These are phyloP conservation scores for Cyclotella cryptica DNA, from an alignment of 108 stramenopile genomes.

Conservation along the genomic window DNA sequence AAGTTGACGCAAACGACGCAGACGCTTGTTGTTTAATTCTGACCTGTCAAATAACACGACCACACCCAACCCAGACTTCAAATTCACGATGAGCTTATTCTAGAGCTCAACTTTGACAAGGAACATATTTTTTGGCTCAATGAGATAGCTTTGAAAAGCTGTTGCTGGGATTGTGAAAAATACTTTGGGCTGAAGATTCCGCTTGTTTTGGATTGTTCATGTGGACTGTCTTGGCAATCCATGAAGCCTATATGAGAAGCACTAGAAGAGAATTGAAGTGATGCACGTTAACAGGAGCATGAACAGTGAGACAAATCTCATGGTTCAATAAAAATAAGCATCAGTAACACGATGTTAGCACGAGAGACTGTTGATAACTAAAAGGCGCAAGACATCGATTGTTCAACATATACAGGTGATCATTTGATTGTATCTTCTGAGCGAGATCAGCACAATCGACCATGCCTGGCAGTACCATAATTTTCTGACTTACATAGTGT, in stretches of 20 bases:
- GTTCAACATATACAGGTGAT: too few relatives aligned
- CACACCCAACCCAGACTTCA: slow-evolving; percentile 35
- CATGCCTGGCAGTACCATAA: too few relatives aligned
- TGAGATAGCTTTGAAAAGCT: slow-evolving; percentile 41
- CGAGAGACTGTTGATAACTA: too few relatives aligned
- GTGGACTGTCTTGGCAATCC: slow-evolving; percentile 4
- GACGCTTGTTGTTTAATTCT: background rate
- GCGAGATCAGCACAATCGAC: too few relatives aligned
- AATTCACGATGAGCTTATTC: slow-evolving; percentile 68
- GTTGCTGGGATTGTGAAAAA: slow-evolving; percentile 48
- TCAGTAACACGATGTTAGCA: too few relatives aligned
- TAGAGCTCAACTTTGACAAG: slow-evolving; percentile 47
- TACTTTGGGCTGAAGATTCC: slow-evolving; percentile 41
- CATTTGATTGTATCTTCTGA: too few relatives aligned
- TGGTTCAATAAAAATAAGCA: too few relatives aligned
- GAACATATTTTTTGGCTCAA: slow-evolving; percentile 36
- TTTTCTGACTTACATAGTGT: too few relatives aligned
- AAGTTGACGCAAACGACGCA: background rate
- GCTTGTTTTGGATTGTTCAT: slow-evolving; percentile 28
- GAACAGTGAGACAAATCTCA: too few relatives aligned
- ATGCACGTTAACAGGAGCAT: too few relatives aligned
- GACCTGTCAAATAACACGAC: background rate
- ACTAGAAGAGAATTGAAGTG: too few relatives aligned
- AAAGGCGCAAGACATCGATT: too few relatives aligned
- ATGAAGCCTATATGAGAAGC: background rate